Percentiles rank a stretch among this genome's conserved stretches.
phyloP scores from a whole-genome alignment of 257 asterid species.

The Solanum medicagineum region DNA sequence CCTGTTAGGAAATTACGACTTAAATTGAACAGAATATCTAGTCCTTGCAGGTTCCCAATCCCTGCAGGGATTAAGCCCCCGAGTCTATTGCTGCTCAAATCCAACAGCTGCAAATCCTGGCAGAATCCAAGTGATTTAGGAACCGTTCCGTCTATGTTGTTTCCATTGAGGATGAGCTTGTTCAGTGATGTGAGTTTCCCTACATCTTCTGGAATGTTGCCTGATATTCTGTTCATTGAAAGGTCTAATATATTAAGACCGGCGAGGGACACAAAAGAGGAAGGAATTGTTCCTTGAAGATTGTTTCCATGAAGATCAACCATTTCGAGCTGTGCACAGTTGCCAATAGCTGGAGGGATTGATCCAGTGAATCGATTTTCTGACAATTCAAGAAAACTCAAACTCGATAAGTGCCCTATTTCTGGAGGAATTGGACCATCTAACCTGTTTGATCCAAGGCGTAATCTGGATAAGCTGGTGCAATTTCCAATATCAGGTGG shows the following conservation, averaged over 20 bases:
- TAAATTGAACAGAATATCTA: constrained; percentile 54
- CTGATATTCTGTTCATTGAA: constrained; percentile 48
- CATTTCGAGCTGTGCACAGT: constrained; percentile 49
- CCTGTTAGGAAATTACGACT: constrained; percentile 44
- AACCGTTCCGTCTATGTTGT: constrained; percentile 30
- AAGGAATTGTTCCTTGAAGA: constrained; percentile 46
- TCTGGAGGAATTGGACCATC: constrained; percentile 40
- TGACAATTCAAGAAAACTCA: constrained; percentile 57
- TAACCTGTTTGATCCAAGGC: constrained; percentile 46
- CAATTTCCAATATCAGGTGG: constrained; percentile 60
- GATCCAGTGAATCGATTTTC: constrained; percentile 40
- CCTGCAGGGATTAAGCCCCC: constrained; percentile 45
- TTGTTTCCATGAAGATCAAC: constrained; percentile 48
- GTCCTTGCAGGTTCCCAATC: constrained; percentile 38
- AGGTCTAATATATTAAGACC: constrained; percentile 50
- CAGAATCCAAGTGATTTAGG: constrained; percentile 51
- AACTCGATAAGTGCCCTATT: constrained; percentile 26
- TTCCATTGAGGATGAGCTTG: constrained; percentile 47
- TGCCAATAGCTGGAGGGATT: constrained; percentile 47
- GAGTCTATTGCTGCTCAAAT: constrained; percentile 43
- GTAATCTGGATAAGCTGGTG: constrained; percentile 40
- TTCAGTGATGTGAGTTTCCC: constrained; percentile 47
- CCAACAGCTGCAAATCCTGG: constrained; percentile 52
- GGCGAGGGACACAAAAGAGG: constrained; percentile 35
- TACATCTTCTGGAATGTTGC: constrained; percentile 35